These are phyloP conservation scores for Coelastrella sp. DNA, from an alignment of 139 green algal genomes.

Conservation along the genomic window DNA sequence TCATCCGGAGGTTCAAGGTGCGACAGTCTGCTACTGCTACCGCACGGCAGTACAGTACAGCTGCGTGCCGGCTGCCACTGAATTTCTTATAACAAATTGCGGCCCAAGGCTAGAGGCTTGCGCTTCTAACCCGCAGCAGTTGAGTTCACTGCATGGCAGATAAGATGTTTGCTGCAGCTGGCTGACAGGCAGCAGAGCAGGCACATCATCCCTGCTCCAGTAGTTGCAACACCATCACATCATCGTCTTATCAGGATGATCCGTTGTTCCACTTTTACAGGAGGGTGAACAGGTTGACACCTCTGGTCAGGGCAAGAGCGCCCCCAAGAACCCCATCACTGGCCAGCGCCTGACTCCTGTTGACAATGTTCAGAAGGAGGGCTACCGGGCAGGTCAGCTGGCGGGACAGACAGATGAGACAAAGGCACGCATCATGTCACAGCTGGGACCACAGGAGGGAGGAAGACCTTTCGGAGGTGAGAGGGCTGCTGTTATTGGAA, in stretches of 20 bases:
- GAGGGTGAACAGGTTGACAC: slow-evolving; percentile 48
- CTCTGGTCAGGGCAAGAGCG: slow-evolving; percentile 24
- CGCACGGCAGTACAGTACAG: not conserved
- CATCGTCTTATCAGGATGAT: not conserved
- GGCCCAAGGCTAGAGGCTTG: no score
- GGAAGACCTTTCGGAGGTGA: slow-evolving; percentile 38
- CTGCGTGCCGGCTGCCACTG: no score
- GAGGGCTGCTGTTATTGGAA: no score
- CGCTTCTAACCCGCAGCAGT: no score
- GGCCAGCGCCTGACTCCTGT: slow-evolving; percentile 38
- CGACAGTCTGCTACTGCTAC: not conserved
- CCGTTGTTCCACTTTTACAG: not conserved
- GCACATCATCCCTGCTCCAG: no score
- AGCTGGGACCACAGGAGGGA: slow-evolving; percentile 30
- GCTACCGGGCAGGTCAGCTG: slow-evolving; percentile 35
- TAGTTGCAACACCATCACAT: not conserved
- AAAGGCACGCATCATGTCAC: slow-evolving; percentile 26
- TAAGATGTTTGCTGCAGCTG: no score
- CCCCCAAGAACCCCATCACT: slow-evolving; percentile 48
- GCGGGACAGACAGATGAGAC: slow-evolving; percentile 27
- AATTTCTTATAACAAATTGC: no score
- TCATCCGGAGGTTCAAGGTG: slow-evolving; percentile 28
- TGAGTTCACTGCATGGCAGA: no score
- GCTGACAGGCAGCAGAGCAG: no score
- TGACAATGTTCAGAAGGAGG: slow-evolving; percentile 29